These are phyloP conservation scores for Wallacemonas rigidus DNA, from an alignment of 208 protist species.

Conservation along the genomic window DNA sequence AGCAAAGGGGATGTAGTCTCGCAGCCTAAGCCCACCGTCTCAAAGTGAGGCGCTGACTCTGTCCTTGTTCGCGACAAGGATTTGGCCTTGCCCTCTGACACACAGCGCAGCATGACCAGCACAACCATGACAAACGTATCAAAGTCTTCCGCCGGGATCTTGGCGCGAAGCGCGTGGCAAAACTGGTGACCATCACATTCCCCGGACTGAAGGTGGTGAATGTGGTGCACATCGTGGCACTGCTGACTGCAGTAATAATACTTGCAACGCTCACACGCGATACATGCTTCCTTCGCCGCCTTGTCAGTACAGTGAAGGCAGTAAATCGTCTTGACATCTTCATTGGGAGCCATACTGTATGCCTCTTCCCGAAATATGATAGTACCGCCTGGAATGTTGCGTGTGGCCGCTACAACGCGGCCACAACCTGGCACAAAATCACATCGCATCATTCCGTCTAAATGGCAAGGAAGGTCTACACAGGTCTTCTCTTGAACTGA, in stretches of 20 bases:
- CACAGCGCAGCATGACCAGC: slow-evolving; percentile 25
- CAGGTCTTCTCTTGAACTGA: not conserved
- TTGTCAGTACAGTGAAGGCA: slow-evolving; percentile 32
- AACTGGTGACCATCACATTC: slow-evolving; percentile 35
- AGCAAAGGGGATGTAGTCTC: slow-evolving; percentile 18
- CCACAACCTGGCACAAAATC: slow-evolving; percentile 19
- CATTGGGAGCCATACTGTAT: slow-evolving; percentile 24
- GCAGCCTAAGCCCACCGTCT: slow-evolving; percentile 29
- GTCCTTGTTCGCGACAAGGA: not conserved
- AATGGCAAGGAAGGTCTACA: not conserved
- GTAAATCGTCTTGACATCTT: slow-evolving; percentile 1
- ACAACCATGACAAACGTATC: slow-evolving; percentile 36
- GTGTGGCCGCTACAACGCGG: slow-evolving; percentile 27
- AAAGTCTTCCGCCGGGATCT: slow-evolving; percentile 29
- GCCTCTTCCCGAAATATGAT: slow-evolving; percentile 39
- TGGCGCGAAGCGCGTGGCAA: slow-evolving; percentile 4
- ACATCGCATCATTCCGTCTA: slow-evolving; percentile 22
- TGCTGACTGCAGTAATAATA: slow-evolving; percentile 24
- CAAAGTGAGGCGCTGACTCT: not conserved
- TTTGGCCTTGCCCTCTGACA: slow-evolving; percentile 22
- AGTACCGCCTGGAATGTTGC: slow-evolving; percentile 25
- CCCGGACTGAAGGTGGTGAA: slow-evolving; percentile 4
- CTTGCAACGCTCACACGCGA: slow-evolving; percentile 19
- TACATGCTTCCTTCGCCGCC: not conserved
- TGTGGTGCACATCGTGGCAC: slow-evolving; percentile 19